These are phyloP conservation scores for Trametes pubescens DNA, from an alignment of 1,284 basidiomycete species.

Conservation along the genomic window DNA sequence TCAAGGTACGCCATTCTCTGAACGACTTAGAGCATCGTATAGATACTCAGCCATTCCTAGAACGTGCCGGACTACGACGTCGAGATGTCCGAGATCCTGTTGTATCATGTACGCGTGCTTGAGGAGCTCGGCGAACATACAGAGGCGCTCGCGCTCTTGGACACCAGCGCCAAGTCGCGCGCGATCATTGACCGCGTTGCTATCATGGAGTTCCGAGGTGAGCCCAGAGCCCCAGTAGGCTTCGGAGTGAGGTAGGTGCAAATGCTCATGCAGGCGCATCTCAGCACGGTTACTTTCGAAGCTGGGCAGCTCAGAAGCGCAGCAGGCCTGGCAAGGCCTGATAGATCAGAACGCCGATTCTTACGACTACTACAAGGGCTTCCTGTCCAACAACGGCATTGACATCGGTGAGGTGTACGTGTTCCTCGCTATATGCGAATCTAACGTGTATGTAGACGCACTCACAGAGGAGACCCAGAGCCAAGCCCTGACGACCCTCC, in stretches of 20 bases:
- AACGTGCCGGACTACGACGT: slow-evolving; percentile 80
- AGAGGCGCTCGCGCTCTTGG: slow-evolving; percentile 70
- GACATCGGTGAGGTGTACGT: slow-evolving; percentile 60
- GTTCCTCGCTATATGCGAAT: not conserved
- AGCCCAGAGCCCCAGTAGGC: slow-evolving; percentile 40
- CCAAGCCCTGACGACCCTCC: slow-evolving; percentile 65
- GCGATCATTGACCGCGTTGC: slow-evolving; percentile 77
- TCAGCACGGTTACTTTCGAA: slow-evolving; percentile 77
- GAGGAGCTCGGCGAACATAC: slow-evolving; percentile 78
- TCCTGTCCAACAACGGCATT: slow-evolving; percentile 72
- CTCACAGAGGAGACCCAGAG: slow-evolving; percentile 58
- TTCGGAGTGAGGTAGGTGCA: slow-evolving; percentile 21
- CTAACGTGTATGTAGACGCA: slow-evolving; percentile 43
- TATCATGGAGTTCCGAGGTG: slow-evolving; percentile 79
- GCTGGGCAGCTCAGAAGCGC: slow-evolving; percentile 72
- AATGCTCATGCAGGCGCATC: slow-evolving; percentile 27
- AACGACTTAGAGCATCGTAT: not conserved
- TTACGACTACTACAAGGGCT: slow-evolving; percentile 82
- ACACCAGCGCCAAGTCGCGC: slow-evolving; percentile 69
- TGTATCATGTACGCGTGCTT: slow-evolving; percentile 85
- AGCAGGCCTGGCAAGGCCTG: slow-evolving; percentile 80
- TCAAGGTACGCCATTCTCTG: slow-evolving; percentile 57
- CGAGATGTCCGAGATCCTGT: slow-evolving; percentile 86
- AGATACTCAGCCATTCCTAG: slow-evolving; percentile 45
- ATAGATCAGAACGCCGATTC: slow-evolving; percentile 90